These are phyloP conservation scores for Lactuca saligna DNA, from an alignment of 129 eudicot species.

Conservation along the genomic window DNA sequence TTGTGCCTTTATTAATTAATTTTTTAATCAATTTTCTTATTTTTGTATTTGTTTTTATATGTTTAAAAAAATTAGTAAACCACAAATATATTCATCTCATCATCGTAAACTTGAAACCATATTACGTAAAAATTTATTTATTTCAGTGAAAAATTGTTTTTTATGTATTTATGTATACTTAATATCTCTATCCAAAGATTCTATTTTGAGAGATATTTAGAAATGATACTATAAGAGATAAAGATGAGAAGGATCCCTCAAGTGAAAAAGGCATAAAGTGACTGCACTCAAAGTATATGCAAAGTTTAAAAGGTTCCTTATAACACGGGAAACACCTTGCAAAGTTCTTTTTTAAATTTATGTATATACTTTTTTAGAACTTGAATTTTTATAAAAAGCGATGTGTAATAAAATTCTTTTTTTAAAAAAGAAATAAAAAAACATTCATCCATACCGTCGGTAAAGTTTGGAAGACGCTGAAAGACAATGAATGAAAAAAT, in stretches of 20 bases:
- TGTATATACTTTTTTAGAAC: neutral
- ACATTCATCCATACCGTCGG: too few species aligned
- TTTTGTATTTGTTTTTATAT: too few species aligned
- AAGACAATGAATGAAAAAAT: too few species aligned
- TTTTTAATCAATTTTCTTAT: too few species aligned
- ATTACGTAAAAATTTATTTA: too few species aligned
- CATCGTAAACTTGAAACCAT: too few species aligned
- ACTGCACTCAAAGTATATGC: conserved; percentile 25
- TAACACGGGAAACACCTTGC: conserved; percentile 21
- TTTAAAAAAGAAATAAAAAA: neutral
- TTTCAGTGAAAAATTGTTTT: too few species aligned
- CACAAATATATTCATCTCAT: too few species aligned
- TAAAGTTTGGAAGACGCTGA: too few species aligned
- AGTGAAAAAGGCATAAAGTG: conserved; percentile 26
- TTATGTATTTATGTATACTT: neutral
- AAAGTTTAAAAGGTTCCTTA: conserved; percentile 27
- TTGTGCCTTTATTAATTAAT: too few species aligned
- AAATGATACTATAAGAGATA: conserved; percentile 12
- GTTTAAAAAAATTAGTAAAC: too few species aligned
- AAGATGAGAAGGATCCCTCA: conserved; percentile 24
- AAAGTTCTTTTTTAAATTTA: conserved; percentile 19
- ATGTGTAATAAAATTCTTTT: neutral
- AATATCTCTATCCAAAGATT: neutral
- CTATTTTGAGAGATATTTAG: neutral
- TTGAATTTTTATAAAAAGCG: neutral